Evolutionary conservation across 495 filamentous ascomycete genomes (phyloP).

Genomic region (Chaetomium tenue): DNA sequence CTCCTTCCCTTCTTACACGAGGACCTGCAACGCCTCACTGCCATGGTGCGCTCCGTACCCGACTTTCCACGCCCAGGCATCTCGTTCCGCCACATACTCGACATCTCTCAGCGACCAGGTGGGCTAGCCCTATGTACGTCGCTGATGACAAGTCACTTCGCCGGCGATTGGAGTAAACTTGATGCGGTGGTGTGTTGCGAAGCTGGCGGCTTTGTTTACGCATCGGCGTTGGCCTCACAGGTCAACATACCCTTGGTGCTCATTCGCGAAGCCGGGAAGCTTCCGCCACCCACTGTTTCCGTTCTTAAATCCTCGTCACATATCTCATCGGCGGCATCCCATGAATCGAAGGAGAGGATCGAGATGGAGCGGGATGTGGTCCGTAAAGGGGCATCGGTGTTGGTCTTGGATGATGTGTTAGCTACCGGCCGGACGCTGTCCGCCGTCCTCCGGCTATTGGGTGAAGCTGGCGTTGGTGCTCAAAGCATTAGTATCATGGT

Average conservation of each 20-base stretch:
- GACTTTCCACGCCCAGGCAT: constrained; percentile 55
- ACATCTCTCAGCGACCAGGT: constrained; percentile 54
- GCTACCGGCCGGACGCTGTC: constrained; percentile 60
- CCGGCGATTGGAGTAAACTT: constrained; percentile 50
- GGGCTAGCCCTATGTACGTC: constrained; percentile 56
- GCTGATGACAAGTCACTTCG: constrained; percentile 51
- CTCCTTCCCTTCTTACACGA: constrained; percentile 54
- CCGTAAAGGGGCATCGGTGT: constrained; percentile 46
- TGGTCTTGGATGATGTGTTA: constrained; percentile 66
- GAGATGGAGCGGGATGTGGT: constrained; percentile 54
- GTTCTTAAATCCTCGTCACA: constrained; percentile 52
- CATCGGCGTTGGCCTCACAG: constrained; percentile 50
- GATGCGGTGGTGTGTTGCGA: constrained; percentile 54
- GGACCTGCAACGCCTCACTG: constrained; percentile 50
- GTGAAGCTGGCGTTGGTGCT: constrained; percentile 43
- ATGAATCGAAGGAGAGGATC: constrained; percentile 43
- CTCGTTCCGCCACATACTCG: constrained; percentile 59
- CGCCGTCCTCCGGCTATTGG: constrained; percentile 55
- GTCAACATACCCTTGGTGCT: constrained; percentile 51
- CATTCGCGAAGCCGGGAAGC: constrained; percentile 59
- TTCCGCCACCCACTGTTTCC: constrained; percentile 58
- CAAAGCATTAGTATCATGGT: constrained; percentile 54
- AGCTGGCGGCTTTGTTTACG: constrained; percentile 59
- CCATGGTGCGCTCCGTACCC: constrained; percentile 52
- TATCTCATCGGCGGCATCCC: constrained; percentile 52